Conservation (phyloP, 1,139 yeast species). For the Candida tetrigidarum region DNA sequence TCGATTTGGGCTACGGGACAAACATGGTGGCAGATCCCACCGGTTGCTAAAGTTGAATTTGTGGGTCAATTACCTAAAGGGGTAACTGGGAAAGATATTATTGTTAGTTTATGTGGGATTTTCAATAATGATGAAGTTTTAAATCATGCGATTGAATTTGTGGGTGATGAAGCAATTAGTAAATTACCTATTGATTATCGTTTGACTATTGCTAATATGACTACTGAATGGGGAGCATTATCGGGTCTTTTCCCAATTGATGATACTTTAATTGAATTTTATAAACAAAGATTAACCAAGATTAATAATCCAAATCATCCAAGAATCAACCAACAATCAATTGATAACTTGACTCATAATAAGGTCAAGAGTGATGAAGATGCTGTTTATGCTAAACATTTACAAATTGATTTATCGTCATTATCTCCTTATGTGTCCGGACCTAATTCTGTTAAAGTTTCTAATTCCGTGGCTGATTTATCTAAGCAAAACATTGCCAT, state of each 20-base stretch:
- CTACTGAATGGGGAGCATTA: constrained; percentile 99
- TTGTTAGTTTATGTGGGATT: constrained; percentile 92
- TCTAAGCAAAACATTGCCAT: constrained; percentile 74
- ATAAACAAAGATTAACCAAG: constrained; percentile 63
- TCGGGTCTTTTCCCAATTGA: constrained; percentile 98
- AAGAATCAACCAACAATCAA: constrained; percentile 68
- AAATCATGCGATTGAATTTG: constrained; percentile 96
- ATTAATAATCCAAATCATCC: constrained; percentile 80
- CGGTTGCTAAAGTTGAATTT: constrained; percentile 93
- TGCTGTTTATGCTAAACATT: constrained; percentile 86
- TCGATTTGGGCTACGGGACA: constrained; percentile 99
- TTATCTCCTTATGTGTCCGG: constrained; percentile 94
- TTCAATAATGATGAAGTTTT: constrained; percentile 96
- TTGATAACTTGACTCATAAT: constrained; percentile 51
- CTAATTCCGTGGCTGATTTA: constrained; percentile 76
- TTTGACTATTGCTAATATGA: constrained; percentile 97
- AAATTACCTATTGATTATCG: constrained; percentile 86
- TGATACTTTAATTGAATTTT: constrained; percentile 73
- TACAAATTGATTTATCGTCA: constrained; percentile 79
- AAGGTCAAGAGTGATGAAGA: constrained; percentile 65
- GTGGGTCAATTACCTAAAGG: constrained; percentile 83
- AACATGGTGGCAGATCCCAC: constrained; percentile 99
- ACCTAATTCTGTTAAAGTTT: constrained; percentile 94
- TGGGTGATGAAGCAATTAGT: constrained; percentile 75
- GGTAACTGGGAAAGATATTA: constrained; percentile 95